These are phyloP conservation scores for Plicaturopsis crispa DNA, from an alignment of 768 basidiomycete species.

Conservation along the genomic window DNA sequence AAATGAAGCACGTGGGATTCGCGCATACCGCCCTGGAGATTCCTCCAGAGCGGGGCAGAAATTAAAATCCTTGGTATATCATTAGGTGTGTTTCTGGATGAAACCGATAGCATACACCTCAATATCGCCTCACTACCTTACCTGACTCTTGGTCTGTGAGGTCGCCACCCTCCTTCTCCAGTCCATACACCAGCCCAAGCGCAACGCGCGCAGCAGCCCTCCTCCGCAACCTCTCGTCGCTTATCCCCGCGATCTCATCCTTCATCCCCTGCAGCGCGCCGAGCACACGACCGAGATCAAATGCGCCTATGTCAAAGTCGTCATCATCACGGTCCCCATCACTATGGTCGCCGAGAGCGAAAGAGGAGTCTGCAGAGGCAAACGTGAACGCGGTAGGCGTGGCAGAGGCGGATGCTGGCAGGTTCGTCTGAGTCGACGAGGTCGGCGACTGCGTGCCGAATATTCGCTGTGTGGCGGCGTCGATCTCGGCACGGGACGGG, in stretches of 20 bases:
- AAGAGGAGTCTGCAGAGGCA: not conserved
- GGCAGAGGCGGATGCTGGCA: conserved; percentile 18
- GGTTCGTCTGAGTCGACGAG: conserved; percentile 53
- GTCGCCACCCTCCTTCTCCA: conserved; percentile 24
- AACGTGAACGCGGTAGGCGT: not conserved
- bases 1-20: no score
- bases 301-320: conserved; percentile 31
- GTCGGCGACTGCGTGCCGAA: conserved; percentile 45
- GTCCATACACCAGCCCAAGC: conserved; percentile 64
- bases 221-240: conserved; percentile 53
- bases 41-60: no score
- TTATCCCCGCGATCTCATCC: conserved; percentile 64
- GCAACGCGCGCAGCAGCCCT: conserved; percentile 68
- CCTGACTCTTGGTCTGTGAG: no score
- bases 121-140: no score
- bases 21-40: no score
- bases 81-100: no score
- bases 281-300: conserved; percentile 59
- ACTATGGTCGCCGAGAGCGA: not conserved
- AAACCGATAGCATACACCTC: no score
- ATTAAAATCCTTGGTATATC: no score
- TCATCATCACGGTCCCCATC: conserved; percentile 4
- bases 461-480: conserved; percentile 12
- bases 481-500: conserved; percentile 12
- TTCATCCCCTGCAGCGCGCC: conserved; percentile 62